Base-by-base conservation (phyloP, 805 yeast genomes). In the Starmerella bacillaris region DNA sequence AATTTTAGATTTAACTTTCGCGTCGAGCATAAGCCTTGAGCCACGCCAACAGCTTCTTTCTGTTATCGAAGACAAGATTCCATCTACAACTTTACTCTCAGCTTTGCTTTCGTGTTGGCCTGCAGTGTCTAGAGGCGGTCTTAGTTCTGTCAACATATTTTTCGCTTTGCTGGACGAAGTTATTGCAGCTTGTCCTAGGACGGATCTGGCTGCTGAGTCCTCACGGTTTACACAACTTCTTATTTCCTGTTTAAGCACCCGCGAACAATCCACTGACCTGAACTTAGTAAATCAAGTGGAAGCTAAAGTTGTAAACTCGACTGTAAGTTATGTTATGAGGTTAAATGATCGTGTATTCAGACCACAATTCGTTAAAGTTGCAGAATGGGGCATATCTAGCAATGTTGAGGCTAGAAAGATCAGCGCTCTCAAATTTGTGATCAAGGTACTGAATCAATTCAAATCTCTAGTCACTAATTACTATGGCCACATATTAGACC, bases 321-420 rank as follows among this genome's bases (percentile, higher is more conserved):
- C 78, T 16, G 70, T 86, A 44, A 62, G 63, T 18, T 74, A 72
- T 46, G 92, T 86, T 15, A 67, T 89, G 74, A 84, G 86, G 57
- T 67, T 89, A 58, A 89, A 89, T 53, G 98, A 89, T 54, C 82
- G 80, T 59, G 70, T 74, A 17, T 89, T 89, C 66, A 71, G 95
- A 51, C 98, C 98, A 15, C 61, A 80, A 51, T 89, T 89, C 58
- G 86, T 84, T 5, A 63, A 74, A 18, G 62, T 82, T 47, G 83
- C 78, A 9, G 71, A 83, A 53, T 89, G 98, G 98, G 92, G 94
- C 2, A 68, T 79, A 47, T 78, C 74, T 42, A 56, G 65, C 33
- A 45, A 55, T 4, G 50, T 51, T 19, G 65, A 68, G 27, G 56
- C 67, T 14, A 66, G 92, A 50, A 59, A 74, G 37, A 56, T 68